Percentiles rank a stretch among this genome's conserved stretches.
Evolutionary conservation across 148 eudicot genomes (phyloP).

Genomic region (Vaccinium darrowii): DNA sequence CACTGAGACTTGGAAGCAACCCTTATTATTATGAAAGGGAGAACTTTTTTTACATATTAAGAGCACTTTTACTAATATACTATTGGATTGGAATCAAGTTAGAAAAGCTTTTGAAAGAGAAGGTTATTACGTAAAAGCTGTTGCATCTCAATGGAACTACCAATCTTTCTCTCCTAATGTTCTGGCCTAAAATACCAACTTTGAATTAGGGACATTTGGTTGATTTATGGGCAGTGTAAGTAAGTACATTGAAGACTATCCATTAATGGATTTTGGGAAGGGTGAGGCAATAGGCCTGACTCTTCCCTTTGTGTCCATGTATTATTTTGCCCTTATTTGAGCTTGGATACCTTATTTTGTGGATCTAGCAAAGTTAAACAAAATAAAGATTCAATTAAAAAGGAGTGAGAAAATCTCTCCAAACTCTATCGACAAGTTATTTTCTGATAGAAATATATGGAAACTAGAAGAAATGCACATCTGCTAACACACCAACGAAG

Average conservation of each 20-base stretch:
- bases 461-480: neutral
- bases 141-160: neutral
- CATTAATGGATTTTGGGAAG: neutral
- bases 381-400: neutral
- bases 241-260: neutral
- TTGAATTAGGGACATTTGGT: neutral
- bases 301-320: neutral
- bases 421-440: neutral
- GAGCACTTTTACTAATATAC: too few species aligned
- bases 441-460: neutral
- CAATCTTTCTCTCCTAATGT: neutral
- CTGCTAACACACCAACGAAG: neutral
- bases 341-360: neutral
- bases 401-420: neutral
- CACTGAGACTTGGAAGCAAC: too few species aligned
- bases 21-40: too few species aligned
- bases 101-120: too few species aligned
- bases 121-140: neutral
- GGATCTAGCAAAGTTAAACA: too few species aligned
- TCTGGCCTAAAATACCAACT: neutral
- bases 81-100: too few species aligned
- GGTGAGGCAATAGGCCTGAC: neutral
- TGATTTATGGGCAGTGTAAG: neutral
- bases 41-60: too few species aligned
- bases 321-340: conserved; percentile 6